Evolutionary conservation across 805 yeast species (phyloP).

Genomic region (Starmera quercuum): DNA sequence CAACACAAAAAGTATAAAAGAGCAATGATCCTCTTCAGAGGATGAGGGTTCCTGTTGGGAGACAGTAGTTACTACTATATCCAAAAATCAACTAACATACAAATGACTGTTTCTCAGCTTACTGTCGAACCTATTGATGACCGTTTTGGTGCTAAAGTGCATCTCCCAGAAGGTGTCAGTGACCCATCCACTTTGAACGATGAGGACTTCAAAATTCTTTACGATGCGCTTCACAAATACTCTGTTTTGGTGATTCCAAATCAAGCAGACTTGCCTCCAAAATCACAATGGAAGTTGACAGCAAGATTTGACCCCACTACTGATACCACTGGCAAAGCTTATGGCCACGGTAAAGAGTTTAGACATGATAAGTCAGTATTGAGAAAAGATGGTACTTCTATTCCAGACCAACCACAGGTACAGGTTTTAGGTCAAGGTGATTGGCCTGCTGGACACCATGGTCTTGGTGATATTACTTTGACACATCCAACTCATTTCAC

Average conservation of each 20-base stretch:
- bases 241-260: slow-evolving; percentile 71
- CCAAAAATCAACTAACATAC: too few species aligned
- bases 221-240: slow-evolving; percentile 57
- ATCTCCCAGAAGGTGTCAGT: slow-evolving; percentile 58
- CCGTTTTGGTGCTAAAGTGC: slow-evolving; percentile 64
- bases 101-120: too few species aligned
- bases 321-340: slow-evolving; percentile 41
- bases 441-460: slow-evolving; percentile 53
- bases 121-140: slow-evolving; percentile 18
- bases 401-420: slow-evolving; percentile 81
- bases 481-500: slow-evolving; percentile 82
- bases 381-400: slow-evolving; percentile 72
- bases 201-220: slow-evolving; percentile 53
- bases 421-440: slow-evolving; percentile 83
- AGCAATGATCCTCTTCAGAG: too few species aligned
- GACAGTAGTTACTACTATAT: too few species aligned
- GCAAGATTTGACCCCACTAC: slow-evolving; percentile 72
- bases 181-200: slow-evolving; percentile 68
- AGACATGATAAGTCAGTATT: slow-evolving; percentile 61
- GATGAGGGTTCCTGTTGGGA: too few species aligned
- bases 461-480: slow-evolving; percentile 46
- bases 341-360: slow-evolving; percentile 82
- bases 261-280: slow-evolving; percentile 61
- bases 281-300: slow-evolving; percentile 70
- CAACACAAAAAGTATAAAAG: too few species aligned